phyloP scores from a whole-genome alignment of 371 early-diverging fungal species.

The Rhizopus stolonifer region DNA sequence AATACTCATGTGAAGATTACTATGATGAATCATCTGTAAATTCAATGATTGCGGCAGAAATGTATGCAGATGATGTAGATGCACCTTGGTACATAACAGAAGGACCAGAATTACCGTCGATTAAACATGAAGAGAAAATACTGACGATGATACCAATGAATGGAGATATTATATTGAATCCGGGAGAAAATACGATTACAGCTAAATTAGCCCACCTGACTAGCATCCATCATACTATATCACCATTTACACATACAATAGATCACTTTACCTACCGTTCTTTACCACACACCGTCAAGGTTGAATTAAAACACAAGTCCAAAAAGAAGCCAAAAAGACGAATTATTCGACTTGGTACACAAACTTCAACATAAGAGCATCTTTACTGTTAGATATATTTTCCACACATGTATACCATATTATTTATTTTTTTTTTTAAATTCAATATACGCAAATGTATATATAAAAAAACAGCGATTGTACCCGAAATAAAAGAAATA shows the following conservation, averaged over 20 bases:
- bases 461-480: constrained; percentile 3
- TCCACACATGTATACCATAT: not conserved
- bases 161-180: constrained; percentile 57
- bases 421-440: not conserved
- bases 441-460: not conserved
- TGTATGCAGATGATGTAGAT: constrained; percentile 29
- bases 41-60: constrained; percentile 15
- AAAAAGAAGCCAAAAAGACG: constrained; percentile 48
- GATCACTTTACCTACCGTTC: constrained; percentile 83
- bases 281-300: constrained; percentile 50
- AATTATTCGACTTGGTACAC: constrained; percentile 36
- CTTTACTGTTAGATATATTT: not conserved
- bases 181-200: constrained; percentile 76
- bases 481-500: not conserved
- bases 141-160: constrained; percentile 29
- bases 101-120: constrained; percentile 23
- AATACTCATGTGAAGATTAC: constrained; percentile 4
- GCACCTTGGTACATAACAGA: constrained; percentile 43
- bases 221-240: constrained; percentile 82
- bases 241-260: constrained; percentile 78
- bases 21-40: constrained; percentile 14
- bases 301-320: constrained; percentile 28
- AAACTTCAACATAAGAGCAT: not conserved
- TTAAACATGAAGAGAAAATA: not conserved
- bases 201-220: constrained; percentile 88